Evolutionary conservation across 2,329 filamentous ascomycete genomes (phyloP).

Genomic region (Botrytis porri): DNA sequence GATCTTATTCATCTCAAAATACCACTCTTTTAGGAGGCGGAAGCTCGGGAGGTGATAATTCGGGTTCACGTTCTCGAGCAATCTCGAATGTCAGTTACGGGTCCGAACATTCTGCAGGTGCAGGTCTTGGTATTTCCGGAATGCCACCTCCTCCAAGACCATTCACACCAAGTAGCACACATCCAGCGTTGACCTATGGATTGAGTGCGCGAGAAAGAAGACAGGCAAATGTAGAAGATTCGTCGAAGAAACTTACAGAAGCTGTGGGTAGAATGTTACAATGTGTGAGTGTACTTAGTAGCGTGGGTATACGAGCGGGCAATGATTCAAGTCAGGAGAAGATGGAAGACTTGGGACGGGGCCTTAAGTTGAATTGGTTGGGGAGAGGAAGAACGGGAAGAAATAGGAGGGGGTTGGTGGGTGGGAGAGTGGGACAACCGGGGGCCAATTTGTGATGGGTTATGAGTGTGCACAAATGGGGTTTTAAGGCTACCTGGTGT

Average conservation of each 20-base stretch:
- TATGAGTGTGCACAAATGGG: background rate
- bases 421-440: slow-evolving; percentile 31
- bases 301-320: slow-evolving; percentile 50
- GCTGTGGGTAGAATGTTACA: slow-evolving; percentile 95
- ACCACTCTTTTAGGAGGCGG: slow-evolving; percentile 68
- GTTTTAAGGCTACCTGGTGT: background rate
- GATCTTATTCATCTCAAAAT: slow-evolving; percentile 75
- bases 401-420: slow-evolving; percentile 83
- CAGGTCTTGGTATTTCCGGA: slow-evolving; percentile 29
- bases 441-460: background rate
- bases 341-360: slow-evolving; percentile 78
- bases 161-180: slow-evolving; percentile 34
- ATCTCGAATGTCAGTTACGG: slow-evolving; percentile 79
- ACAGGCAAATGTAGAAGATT: slow-evolving; percentile 57
- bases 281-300: slow-evolving; percentile 86
- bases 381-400: slow-evolving; percentile 84
- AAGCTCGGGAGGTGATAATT: slow-evolving; percentile 46
- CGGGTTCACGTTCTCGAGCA: slow-evolving; percentile 68
- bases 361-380: slow-evolving; percentile 96
- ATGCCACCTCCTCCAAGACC: slow-evolving; percentile 34
- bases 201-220: slow-evolving; percentile 23
- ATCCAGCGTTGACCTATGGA: slow-evolving; percentile 23
- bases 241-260: slow-evolving; percentile 76
- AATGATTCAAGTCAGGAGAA: slow-evolving; percentile 72
- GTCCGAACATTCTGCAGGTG: slow-evolving; percentile 37